Evolutionary conservation across 441 rosid genomes (phyloP), one percentile per base, ranked within the genome.

Genomic region (Euphorbia corollata): DNA sequence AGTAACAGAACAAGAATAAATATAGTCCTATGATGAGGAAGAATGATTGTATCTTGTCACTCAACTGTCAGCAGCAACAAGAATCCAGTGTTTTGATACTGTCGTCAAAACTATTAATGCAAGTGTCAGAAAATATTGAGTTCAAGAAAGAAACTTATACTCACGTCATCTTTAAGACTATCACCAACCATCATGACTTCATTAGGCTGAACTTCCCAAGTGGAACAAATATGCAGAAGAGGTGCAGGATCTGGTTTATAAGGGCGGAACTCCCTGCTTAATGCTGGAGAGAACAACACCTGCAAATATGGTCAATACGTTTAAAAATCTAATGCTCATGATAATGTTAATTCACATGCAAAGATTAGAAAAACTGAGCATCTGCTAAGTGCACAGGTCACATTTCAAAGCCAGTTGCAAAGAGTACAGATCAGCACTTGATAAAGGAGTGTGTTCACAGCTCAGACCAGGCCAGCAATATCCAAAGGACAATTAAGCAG

Each of bases 111-210:
- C 61, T 27, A 27, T 23, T 19, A 0, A 18, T 47, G 11, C 16
- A 32, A 63, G 39, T 36, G 19, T 41, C 22, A 8, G 12, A 68
- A 48, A 23, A 51, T 1, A 43, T 43, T 6, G 51, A 58, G 60
- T 59, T 64, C 20, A 20, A 41, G 59, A 54, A 12, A 10, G 55
- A 71, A 48, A 10, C 1, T 20, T 41, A 11, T 19, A 74, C 94
- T 81, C 63, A 88, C 97, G 79, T 92, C 97, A 84, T 92, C 98
- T 79, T 86, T 90, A 55, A 92, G 90, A 83, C 96, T 92, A 76
- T 92, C 98, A 13, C 98, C 98, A 56, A 92, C 82, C 98, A 92
- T 92, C 79, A 92, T 80, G 73, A 92, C 92, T 83, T 92, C 94
- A 45, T 70, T 77, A 43, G 96, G 94, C 71, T 84, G 84, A 69